Conservation (phyloP, 139 green algal genomes). For the Gonium pectorale region DNA sequence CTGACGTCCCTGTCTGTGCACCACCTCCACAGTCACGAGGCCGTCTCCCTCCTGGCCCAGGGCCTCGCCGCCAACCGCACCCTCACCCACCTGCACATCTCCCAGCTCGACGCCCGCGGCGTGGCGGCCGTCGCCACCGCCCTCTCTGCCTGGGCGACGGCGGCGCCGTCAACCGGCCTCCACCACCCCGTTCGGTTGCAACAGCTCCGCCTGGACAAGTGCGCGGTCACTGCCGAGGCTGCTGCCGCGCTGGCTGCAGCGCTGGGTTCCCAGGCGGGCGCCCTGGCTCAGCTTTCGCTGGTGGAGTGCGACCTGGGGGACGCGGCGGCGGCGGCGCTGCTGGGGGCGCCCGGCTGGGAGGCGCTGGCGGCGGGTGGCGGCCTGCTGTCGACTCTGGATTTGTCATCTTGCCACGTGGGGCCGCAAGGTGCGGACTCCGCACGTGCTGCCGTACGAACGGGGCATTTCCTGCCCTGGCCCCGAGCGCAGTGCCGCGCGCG, state of each 20-base stretch:
- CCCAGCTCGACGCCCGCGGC: background rate
- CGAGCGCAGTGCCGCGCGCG: too few relatives aligned
- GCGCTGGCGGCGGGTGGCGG: background rate
- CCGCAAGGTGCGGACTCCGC: background rate
- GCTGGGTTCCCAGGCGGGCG: background rate
- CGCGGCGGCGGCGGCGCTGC: constrained; percentile 4
- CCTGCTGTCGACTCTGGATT: background rate
- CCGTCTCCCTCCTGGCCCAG: background rate
- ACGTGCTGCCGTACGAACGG: background rate
- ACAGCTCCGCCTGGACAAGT: constrained; percentile 13
- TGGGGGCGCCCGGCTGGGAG: background rate
- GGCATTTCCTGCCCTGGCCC: background rate
- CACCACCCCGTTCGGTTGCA: background rate
- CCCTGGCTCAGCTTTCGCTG: background rate
- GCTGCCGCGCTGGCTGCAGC: constrained; percentile 9
- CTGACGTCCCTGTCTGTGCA: constrained; percentile 12
- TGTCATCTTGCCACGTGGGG: background rate
- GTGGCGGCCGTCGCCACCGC: constrained; percentile 1
- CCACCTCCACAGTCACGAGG: background rate
- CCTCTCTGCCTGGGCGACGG: background rate
- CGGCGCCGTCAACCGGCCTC: background rate
- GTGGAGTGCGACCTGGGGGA: constrained; percentile 25
- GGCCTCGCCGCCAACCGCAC: constrained; percentile 13
- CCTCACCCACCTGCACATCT: constrained; percentile 15
- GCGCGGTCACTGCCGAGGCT: background rate